These are phyloP conservation scores for Wickerhamiella lipophila DNA, from an alignment of 805 yeast genomes.

Conservation along the genomic window DNA sequence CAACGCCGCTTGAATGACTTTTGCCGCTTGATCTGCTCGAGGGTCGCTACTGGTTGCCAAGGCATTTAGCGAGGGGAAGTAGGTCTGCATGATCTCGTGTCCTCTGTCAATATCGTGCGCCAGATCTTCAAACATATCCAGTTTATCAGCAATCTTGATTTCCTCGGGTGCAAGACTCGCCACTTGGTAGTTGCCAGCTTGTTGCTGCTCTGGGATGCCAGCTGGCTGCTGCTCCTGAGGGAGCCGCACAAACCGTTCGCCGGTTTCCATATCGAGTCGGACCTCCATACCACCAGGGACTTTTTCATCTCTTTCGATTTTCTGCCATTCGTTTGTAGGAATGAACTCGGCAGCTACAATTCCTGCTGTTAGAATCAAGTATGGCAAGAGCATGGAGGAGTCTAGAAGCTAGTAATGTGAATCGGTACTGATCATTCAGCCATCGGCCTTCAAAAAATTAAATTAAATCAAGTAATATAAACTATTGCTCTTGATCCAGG, in stretches of 20 bases:
- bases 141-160: conserved; percentile 16
- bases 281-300: conserved; percentile 75
- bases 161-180: conserved; percentile 5
- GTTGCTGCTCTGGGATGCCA: too few species aligned
- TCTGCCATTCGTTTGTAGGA: conserved; percentile 59
- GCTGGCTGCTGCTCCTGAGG: conserved; percentile 30
- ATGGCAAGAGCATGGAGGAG: neutral
- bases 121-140: conserved; percentile 39
- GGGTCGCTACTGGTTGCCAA: conserved; percentile 15
- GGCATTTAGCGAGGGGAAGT: conserved; percentile 19
- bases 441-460: conserved; percentile 1
- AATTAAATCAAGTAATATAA: conserved; percentile 18
- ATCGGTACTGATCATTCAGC: too few species aligned
- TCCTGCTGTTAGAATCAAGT: neutral
- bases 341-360: conserved; percentile 31
- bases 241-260: conserved; percentile 54
- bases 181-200: neutral
- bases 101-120: conserved; percentile 55
- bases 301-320: conserved; percentile 54
- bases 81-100: conserved; percentile 29
- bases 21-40: conserved; percentile 39
- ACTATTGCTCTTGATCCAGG: conserved; percentile 36
- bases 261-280: conserved; percentile 60
- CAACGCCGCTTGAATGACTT: conserved; percentile 53
- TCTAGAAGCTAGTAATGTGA: neutral